phyloP scores from a whole-genome alignment of 2,329 filamentous ascomycete species.

The Westerdykella ornata region DNA sequence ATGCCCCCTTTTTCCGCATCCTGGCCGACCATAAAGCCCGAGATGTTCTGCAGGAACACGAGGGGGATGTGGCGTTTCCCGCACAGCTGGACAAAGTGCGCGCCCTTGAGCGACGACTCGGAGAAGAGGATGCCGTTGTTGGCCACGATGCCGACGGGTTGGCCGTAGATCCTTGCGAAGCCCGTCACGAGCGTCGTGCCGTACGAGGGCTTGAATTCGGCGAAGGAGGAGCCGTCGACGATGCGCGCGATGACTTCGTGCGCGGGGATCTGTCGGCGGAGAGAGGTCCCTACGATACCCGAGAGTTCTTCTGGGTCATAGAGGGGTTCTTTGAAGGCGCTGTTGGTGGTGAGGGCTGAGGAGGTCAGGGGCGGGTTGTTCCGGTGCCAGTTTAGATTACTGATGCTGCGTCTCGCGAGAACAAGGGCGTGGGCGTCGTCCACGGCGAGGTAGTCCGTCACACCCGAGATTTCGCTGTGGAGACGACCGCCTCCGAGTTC shows the following conservation, averaged over 20 bases:
- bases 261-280: conserved; percentile 76
- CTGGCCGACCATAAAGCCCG: conserved; percentile 94
- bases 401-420: conserved; percentile 73
- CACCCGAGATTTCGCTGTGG: conserved; percentile 84
- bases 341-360: conserved; percentile 27
- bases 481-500: conserved; percentile 85
- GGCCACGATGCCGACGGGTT: conserved; percentile 85
- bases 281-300: conserved; percentile 84
- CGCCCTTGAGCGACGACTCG: conserved; percentile 81
- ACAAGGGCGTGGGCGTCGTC: conserved; percentile 88
- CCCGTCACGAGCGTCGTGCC: conserved; percentile 82
- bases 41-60: conserved; percentile 93
- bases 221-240: conserved; percentile 82
- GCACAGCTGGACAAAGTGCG: conserved; percentile 95
- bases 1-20: conserved; percentile 92
- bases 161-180: conserved; percentile 83
- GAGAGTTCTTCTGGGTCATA: conserved; percentile 73
- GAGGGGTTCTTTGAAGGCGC: conserved; percentile 64
- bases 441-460: conserved; percentile 91
- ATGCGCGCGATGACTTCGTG: conserved; percentile 89
- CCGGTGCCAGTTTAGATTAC: conserved; percentile 81
- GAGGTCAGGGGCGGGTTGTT: conserved; percentile 30
- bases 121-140: conserved; percentile 96
- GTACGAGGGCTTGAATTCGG: conserved; percentile 91
- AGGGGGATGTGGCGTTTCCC: conserved; percentile 82